Base-by-base conservation (phyloP, 2,329 filamentous ascomycete genomes). In the Monosporascus sp. region DNA sequence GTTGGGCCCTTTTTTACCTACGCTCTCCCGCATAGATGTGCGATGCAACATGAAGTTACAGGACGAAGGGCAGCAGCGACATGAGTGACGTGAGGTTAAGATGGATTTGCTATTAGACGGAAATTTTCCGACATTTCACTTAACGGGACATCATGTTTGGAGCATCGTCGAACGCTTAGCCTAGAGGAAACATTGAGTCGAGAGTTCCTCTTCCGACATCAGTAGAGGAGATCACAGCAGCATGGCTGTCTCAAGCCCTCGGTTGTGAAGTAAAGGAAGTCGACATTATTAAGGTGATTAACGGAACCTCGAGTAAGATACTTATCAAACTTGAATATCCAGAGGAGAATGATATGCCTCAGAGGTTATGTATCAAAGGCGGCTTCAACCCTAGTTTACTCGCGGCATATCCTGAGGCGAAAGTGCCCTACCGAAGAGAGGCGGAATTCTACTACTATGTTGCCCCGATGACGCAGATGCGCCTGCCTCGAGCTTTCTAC, bases 361-460 rank as follows among this genome's bases (percentile, higher is more conserved):
- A 36, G 7, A 49, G 48, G 14, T 17, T 60, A 20, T 59, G 59
- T 31, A 45, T 59, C 45, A 60, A 57, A 46, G 59, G 54, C n/a
- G 50, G 56, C 5, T 58, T 60, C 22, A 52, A 56, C 47, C 52
- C 56, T 7, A n/a, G n/a, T 26, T 46, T 56, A 40, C 46, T 59
- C 5, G 54, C 43, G 26, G 41, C 34, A 20, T 55, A 54, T 31
- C 31, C 49, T 2, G 53, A 55, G 5, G 34, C 55, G 19, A 48
- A 45, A 14, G n/a, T 9, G 6, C 22, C 52, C 3, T 60, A 60
- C 38, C 52, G 48, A 6, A 52, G 51, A 1, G 58, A 59, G 27
- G 50, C 52, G 45, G 50, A 56, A 5, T 60, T 59, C 55, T 57
- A 50, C 49, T 44, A 48, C 36, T 6, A 48, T 5, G 40, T 60